phyloP scores from a whole-genome alignment of 176 grass and related monocot species.

The Thalia dealbata region DNA sequence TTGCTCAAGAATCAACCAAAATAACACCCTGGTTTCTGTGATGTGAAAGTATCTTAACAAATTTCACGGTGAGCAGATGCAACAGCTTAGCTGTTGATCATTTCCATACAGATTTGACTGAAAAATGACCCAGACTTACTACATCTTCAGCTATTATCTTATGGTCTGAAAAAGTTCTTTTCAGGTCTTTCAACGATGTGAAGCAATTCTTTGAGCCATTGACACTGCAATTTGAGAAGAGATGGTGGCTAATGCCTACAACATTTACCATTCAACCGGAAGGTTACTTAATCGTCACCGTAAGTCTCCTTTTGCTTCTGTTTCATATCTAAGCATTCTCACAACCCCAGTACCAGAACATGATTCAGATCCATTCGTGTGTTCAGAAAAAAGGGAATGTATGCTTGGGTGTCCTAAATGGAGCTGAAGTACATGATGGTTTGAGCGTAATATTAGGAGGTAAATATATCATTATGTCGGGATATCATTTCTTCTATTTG shows the following conservation, averaged over 20 bases:
- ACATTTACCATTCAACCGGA: slow-evolving; percentile 58
- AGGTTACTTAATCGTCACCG: slow-evolving; percentile 64
- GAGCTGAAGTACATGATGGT: slow-evolving; percentile 43
- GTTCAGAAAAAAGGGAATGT: slow-evolving; percentile 73
- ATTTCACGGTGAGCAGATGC: too few species aligned
- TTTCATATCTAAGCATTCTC: not conserved
- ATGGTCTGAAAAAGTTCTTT: slow-evolving; percentile 16
- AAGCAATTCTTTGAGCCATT: slow-evolving; percentile 65
- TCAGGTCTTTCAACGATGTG: slow-evolving; percentile 70
- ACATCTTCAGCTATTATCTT: too few species aligned
- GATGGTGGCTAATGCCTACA: slow-evolving; percentile 51
- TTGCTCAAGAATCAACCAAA: too few species aligned
- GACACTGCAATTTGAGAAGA: slow-evolving; percentile 54
- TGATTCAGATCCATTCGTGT: not conserved
- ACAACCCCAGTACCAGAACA: not conserved
- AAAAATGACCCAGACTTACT: not conserved
- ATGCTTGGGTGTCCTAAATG: slow-evolving; percentile 75
- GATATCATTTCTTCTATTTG: not conserved
- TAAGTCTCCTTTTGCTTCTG: slow-evolving; percentile 19
- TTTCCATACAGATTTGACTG: too few species aligned
- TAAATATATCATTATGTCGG: slow-evolving; percentile 10
- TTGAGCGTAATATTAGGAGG: slow-evolving; percentile 82
- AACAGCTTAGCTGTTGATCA: too few species aligned
- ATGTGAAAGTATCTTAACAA: too few species aligned
- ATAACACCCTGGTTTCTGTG: too few species aligned